Base-by-base conservation (phyloP, 495 filamentous ascomycete genomes). In the Hapsidospora chrysogenum region DNA sequence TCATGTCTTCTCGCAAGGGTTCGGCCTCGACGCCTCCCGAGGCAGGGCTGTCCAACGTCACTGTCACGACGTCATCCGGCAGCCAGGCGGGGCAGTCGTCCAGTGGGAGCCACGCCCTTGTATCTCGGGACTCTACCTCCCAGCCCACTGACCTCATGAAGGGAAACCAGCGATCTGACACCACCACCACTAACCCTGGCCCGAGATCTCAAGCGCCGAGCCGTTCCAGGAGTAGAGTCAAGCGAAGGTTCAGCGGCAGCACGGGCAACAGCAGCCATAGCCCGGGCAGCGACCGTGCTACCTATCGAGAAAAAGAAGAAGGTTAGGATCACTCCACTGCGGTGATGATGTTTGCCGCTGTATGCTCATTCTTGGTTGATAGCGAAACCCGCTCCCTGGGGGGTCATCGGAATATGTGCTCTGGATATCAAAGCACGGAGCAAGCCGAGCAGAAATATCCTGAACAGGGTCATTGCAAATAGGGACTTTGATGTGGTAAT, bases 401-500 rank as follows among this genome's bases (percentile, higher is more conserved):
- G 68, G 13, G 57, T 70, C 31, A 89, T 99, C 46, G 89, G 89
- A 26, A 82, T 99, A 11, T 99, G 89, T 54, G 89, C 89, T 5
- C 58, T 99, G 35, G 89, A 99, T 63, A 68, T 84, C 37, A 99
- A 99, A 57, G 92, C 89, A 23, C 70, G 89, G 41, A 92, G 85
- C 64, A 95, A 93, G 59, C 89, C 89, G 3, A 89, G 85, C 47
- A 67, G 89, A 37, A 96, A 93, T 45, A 96, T 96, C 37, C 58
- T 99, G 28, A 96, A 92, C 36, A 76, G 82, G 21, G 64, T 99
- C 28, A 84, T 94, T 37, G 68, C 80, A 17, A 84, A 85, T 36
- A 77, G 83, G 37, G 86, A 94, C 40, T 95, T 96, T 43, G 86
- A 99, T 47, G 84, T 93, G 17, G 75, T 87, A 22, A 84, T 99